Base-by-base conservation (phyloP, 2,329 filamentous ascomycete species). In the Fusarium nurragi region DNA sequence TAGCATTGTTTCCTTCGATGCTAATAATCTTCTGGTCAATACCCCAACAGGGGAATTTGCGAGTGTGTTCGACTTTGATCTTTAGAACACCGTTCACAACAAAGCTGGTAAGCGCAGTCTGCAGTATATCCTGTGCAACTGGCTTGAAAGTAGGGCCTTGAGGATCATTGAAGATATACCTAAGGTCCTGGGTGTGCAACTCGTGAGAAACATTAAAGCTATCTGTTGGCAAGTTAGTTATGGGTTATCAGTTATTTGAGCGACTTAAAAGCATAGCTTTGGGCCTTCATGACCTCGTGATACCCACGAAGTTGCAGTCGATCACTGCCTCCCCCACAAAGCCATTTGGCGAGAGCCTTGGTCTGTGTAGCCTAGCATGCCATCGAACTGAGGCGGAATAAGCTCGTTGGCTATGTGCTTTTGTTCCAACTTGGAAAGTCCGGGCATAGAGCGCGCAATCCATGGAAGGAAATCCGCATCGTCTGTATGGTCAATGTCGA, bases 221-320 rank as follows among this genome's bases (percentile, higher is more conserved):
- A 11, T 49, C 43, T 39, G 8, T 5, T 1, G 0, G n/a, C 11
- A 14, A 10, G 3, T 49, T 11, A 36, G 18, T 10, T 14, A 1
- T 4, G 4, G 1, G 3, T 28, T 16, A 6, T 2, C 10, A 9
- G 0, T 8, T 1, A 4, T 4, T 10, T 11, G 7, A 5, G 10
- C 8, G 16, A 37, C 36, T 43, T 22, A 34, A 37, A 56, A 26
- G 8, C 46, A 32, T 34, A 39, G 4, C n/a, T 25, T 5, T 39
- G 1, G 1, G 37, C 45, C 4, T 26, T 25, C 4, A 22, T 0
- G 4, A 21, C 38, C 11, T 45, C 26, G 2, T 22, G 1, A 52
- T 52, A 4, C 19, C 32, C 2, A 22, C 6, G 8, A 44, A 28
- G 5, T 21, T 22, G 8, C 46, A 52, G 6, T 51, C 14, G 10